Conservation (phyloP, 805 yeast genomes). For the Teunomyces cretensis region DNA sequence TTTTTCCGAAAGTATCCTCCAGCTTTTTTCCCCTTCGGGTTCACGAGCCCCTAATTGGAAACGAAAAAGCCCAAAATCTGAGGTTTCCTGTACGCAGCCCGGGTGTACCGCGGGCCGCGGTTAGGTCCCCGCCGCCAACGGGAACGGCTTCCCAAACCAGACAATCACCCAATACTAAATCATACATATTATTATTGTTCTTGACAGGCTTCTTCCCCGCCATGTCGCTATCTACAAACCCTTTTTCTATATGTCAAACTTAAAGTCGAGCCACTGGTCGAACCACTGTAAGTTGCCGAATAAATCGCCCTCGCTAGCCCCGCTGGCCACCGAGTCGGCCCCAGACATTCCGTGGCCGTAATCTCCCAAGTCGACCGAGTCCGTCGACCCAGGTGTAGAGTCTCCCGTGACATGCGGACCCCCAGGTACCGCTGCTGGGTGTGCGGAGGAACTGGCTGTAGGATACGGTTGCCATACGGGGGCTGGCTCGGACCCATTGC, state of each 20-base stretch:
- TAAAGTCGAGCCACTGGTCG: constrained; percentile 48
- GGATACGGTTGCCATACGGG: neutral
- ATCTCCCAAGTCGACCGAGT: constrained; percentile 1
- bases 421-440: neutral
- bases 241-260: constrained; percentile 12
- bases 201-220: too few species aligned
- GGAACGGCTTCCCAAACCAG: too few species aligned
- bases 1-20: too few species aligned
- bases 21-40: too few species aligned
- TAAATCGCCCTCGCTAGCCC: constrained; percentile 17
- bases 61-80: too few species aligned
- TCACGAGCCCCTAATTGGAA: too few species aligned
- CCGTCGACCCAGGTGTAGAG: neutral
- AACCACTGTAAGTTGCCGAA: constrained; percentile 54
- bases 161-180: too few species aligned
- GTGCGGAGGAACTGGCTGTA: neutral
- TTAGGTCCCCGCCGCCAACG: too few species aligned
- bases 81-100: too few species aligned
- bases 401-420: neutral
- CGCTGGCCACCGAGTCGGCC: neutral
- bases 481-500: neutral
- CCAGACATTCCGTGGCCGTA: neutral
- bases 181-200: too few species aligned
- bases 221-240: too few species aligned
- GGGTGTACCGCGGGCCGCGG: too few species aligned